phyloP scores from a whole-genome alignment of 2,329 filamentous ascomycete genomes.

The Colletotrichum melonis region DNA sequence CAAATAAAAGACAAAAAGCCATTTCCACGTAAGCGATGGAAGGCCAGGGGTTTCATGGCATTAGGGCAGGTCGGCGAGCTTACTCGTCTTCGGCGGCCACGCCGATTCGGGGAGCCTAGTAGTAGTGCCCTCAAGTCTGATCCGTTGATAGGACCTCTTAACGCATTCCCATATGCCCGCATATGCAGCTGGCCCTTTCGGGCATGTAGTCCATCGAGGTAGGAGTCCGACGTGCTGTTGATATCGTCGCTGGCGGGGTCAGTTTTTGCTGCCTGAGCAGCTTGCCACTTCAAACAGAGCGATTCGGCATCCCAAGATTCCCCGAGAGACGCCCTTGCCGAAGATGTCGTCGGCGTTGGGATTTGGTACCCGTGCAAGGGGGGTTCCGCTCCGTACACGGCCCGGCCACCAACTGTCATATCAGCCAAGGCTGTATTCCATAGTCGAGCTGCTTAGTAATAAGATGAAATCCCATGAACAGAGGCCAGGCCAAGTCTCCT shows the following conservation, averaged over 20 bases:
- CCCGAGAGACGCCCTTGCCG: not conserved
- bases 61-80: not conserved
- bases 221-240: not conserved
- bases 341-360: not conserved
- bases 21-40: not conserved
- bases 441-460: not conserved
- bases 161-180: not conserved
- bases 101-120: not conserved
- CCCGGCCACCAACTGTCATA: not conserved
- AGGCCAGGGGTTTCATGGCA: not conserved
- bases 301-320: not conserved
- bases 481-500: not conserved
- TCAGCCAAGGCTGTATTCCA: not conserved
- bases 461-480: not conserved
- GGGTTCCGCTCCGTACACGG: not conserved
- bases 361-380: not conserved
- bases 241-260: not conserved
- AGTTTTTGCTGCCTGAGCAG: not conserved
- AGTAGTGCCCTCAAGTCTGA: not conserved
- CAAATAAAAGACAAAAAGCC: not conserved
- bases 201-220: not conserved
- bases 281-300: not conserved
- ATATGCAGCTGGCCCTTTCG: not conserved
- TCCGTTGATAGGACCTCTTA: not conserved
- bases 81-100: not conserved